phyloP scores from a whole-genome alignment of 2,329 filamentous ascomycete genomes.

The Paecilomyces niveus region DNA sequence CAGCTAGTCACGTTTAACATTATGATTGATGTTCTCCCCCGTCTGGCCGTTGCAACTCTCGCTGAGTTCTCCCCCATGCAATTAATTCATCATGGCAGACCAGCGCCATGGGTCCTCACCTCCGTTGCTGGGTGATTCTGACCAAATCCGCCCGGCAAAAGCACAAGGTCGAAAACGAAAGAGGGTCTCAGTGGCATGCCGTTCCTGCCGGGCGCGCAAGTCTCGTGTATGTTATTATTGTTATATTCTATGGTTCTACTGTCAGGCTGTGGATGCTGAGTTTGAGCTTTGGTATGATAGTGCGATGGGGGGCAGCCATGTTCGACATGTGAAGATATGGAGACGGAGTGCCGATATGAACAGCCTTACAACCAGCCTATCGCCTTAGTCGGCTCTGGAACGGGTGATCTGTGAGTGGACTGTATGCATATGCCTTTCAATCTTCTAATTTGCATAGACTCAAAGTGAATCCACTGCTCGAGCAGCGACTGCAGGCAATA shows the following conservation, averaged over 20 bases:
- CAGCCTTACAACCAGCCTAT: conserved; percentile 3
- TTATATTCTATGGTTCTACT: background rate
- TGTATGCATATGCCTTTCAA: background rate
- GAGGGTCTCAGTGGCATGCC: conserved; percentile 7
- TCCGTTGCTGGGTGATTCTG: background rate
- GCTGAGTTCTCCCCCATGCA: background rate
- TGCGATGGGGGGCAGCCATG: conserved; percentile 7
- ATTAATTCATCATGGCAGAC: background rate
- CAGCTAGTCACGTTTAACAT: background rate
- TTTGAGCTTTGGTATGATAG: background rate
- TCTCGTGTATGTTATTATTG: conserved; percentile 5
- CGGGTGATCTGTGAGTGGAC: background rate
- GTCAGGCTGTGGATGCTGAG: background rate
- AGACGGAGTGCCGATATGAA: conserved; percentile 7
- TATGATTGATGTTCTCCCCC: background rate
- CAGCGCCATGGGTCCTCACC: background rate
- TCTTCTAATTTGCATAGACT: background rate
- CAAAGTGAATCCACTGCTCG: background rate
- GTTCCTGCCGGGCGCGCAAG: conserved; percentile 8
- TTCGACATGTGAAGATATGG: conserved; percentile 8
- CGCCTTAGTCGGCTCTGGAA: background rate
- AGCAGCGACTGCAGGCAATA: background rate
- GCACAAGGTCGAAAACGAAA: conserved; percentile 3
- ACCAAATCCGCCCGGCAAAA: background rate
- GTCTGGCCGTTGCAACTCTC: background rate